Evolutionary conservation across 2,329 filamentous ascomycete species (phyloP), one percentile per base, ranked within the genome.

Genomic region (Sporothrix curviconia): DNA sequence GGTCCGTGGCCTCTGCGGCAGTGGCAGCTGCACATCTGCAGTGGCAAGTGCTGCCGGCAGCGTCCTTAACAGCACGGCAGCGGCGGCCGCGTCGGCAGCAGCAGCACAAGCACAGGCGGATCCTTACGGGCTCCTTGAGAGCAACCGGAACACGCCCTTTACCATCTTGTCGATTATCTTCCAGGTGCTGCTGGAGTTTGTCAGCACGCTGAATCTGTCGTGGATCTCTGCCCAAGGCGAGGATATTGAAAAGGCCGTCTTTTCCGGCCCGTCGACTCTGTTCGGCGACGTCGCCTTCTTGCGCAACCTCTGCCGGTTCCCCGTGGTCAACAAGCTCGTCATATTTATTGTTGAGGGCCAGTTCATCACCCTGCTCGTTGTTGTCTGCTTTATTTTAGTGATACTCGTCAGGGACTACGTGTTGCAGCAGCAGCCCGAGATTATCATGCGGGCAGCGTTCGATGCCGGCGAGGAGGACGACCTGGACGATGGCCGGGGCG

Each of bases 391-490:
- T 71, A 96, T 99, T 59, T 76, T 99, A n/a, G 85, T 99, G 42
- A 99, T 99, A 64, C 74, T 99, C 4, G 96, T 99, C 47, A 79
- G 95, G 47, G 94, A 99, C 73, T 99, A 96, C 81, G 94, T 99
- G 52, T 91, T 99, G 9, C 94, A 99, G 69, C 94, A 99, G 69
- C 94, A 99, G 68, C 94, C 92, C 5, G 86, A 92, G 62, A 87
- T 94, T 64, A 95, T 95, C 66, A 86, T 94, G 76, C 86, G 84
- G 0, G 86, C 80, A 8, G 82, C 81, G 3, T 81, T 85, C 66
- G 83, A 79, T 11, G 68, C 68, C 14, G 63, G 58, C n/a, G 62
- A 62, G 8, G 50, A 55, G 2, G 51, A 40, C 1, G 51, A 44
- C 37, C 36, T 4, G 1, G 47, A 36, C 25, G 57, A 53, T 5